These are phyloP conservation scores for Mucor lusitanicus DNA, from an alignment of 371 early-diverging fungal species.

Conservation along the genomic window DNA sequence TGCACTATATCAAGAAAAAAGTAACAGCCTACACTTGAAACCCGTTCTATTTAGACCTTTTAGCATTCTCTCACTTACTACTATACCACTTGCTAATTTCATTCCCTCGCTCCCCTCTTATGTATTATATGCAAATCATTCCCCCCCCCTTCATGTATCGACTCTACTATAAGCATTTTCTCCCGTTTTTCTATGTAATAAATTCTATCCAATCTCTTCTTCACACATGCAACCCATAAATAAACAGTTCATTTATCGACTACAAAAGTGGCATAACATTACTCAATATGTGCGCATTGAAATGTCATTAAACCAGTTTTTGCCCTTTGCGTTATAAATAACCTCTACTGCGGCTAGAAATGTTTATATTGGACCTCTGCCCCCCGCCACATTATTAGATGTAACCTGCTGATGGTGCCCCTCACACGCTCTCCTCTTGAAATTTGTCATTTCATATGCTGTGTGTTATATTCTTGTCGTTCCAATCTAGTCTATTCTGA, in stretches of 20 bases:
- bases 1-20: slow-evolving; percentile 11
- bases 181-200: neutral
- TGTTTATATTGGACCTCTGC: neutral
- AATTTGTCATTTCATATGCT: neutral
- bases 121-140: neutral
- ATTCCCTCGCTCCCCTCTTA: neutral
- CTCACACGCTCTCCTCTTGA: neutral
- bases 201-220: neutral
- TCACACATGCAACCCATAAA: neutral
- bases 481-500: too few species aligned
- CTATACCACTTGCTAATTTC: slow-evolving; percentile 4
- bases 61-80: neutral
- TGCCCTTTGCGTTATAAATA: neutral
- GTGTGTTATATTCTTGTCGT: too few species aligned
- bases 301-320: neutral
- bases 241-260: neutral
- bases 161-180: neutral
- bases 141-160: neutral
- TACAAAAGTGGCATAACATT: neutral
- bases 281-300: neutral
- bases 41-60: neutral
- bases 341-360: neutral
- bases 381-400: neutral
- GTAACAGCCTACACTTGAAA: neutral
- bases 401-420: neutral